A percentile compares a stretch with the other conserved stretches of the same genome.
Conservation (phyloP, 139 green algal species). For the Tetraselmis chui region DNA sequence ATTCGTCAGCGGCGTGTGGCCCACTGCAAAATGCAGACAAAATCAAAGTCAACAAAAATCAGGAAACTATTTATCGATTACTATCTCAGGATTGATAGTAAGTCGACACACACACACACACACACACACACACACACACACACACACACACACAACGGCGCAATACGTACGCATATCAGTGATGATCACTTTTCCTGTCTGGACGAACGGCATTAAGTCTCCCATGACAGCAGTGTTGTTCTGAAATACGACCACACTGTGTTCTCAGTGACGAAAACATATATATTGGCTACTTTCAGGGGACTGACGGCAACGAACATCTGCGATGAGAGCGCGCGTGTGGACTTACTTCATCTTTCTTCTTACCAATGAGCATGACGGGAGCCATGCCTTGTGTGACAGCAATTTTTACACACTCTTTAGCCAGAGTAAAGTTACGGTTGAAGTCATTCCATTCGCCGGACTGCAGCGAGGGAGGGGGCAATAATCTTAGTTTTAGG, state of each 20-base stretch:
- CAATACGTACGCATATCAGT: too few species aligned
- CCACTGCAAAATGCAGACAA: too few species aligned
- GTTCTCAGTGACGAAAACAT: background rate
- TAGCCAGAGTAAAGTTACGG: constrained; percentile 7
- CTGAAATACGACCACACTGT: background rate
- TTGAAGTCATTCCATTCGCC: constrained; percentile 9
- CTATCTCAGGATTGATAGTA: background rate
- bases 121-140: too few species aligned
- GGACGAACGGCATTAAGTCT: background rate
- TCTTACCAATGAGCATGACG: background rate
- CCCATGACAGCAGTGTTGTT: background rate
- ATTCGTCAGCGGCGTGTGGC: background rate
- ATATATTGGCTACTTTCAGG: too few species aligned
- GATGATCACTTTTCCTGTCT: background rate
- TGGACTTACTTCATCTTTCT: background rate
- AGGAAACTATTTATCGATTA: too few species aligned
- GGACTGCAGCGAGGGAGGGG: background rate
- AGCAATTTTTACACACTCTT: background rate
- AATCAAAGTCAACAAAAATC: background rate
- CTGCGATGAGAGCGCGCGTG: too few species aligned
- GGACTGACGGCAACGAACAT: background rate
- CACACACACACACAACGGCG: too few species aligned
- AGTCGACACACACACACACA: background rate
- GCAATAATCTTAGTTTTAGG: background rate
- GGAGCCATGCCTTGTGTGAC: background rate